These are phyloP conservation scores for Saccharum officinarum DNA, from an alignment of 176 grass and related monocot genomes.

Conservation along the genomic window DNA sequence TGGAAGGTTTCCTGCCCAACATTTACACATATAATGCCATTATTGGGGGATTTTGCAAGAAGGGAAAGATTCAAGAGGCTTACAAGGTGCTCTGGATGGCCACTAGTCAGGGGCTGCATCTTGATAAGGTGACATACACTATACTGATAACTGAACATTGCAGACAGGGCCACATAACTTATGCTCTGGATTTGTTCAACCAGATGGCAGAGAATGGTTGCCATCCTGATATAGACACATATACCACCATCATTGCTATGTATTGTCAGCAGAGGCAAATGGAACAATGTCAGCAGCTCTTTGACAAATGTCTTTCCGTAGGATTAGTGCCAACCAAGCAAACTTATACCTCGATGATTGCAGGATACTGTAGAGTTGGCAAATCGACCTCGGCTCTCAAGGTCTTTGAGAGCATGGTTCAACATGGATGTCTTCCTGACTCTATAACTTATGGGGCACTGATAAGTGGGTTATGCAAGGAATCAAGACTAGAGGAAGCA, in stretches of 20 bases:
- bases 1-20: conserved; percentile 62
- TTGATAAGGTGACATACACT: conserved; percentile 86
- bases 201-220: conserved; percentile 67
- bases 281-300: conserved; percentile 69
- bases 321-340: conserved; percentile 70
- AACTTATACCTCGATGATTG: conserved; percentile 91
- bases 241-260: conserved; percentile 76
- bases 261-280: conserved; percentile 72
- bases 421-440: conserved; percentile 69
- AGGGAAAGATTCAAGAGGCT: conserved; percentile 68
- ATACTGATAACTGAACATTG: conserved; percentile 75
- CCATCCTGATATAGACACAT: conserved; percentile 74
- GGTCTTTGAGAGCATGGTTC: conserved; percentile 75
- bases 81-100: conserved; percentile 70
- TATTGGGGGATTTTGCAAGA: conserved; percentile 72
- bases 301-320: conserved; percentile 67
- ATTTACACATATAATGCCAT: conserved; percentile 88
- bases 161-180: conserved; percentile 66
- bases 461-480: conserved; percentile 88
- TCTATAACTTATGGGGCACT: conserved; percentile 80
- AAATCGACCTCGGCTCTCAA: conserved; percentile 72
- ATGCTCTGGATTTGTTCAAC: conserved; percentile 69
- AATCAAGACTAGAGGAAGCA: conserved; percentile 85
- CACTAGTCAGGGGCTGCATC: conserved; percentile 54
- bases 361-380: conserved; percentile 79